Evolutionary conservation across 768 basidiomycete species (phyloP).

Genomic region (Boletales sp.): DNA sequence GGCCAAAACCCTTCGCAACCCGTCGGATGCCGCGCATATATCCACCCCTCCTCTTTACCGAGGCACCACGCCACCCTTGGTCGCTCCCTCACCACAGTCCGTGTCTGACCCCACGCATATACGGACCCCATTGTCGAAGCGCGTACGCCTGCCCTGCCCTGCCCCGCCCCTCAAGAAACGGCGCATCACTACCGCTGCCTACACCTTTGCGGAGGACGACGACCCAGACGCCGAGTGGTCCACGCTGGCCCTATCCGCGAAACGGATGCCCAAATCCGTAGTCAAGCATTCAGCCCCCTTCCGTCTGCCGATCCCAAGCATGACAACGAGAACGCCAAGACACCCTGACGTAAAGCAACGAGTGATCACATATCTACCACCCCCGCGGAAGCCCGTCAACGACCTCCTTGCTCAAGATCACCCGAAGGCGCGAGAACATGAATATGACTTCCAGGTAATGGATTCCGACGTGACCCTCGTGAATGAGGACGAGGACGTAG

Average conservation of each 20-base stretch:
- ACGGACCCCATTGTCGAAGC: constrained; percentile 7
- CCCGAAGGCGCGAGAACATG: background rate
- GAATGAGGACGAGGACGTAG: constrained; percentile 16
- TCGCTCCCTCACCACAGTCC: background rate
- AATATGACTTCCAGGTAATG: constrained; percentile 3
- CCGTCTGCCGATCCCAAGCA: constrained; percentile 15
- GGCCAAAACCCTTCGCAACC: background rate
- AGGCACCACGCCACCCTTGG: background rate
- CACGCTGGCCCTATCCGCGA: constrained; percentile 3
- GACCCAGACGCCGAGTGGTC: constrained; percentile 23
- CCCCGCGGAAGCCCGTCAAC: constrained; percentile 17
- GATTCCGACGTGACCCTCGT: constrained; percentile 31
- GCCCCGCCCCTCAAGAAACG: constrained; percentile 2
- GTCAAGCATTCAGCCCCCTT: constrained; percentile 20
- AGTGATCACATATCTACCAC: constrained; percentile 28
- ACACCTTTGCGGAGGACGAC: constrained; percentile 16
- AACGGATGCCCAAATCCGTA: background rate
- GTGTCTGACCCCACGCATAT: background rate
- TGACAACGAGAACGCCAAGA: background rate
- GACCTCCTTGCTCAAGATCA: background rate
- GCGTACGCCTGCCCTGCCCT: constrained; percentile 2
- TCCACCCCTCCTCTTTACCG: too few species aligned
- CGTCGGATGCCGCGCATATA: constrained; percentile 14
- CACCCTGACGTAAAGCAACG: constrained; percentile 3
- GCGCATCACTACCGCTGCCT: constrained; percentile 5